Base-by-base conservation (phyloP, 2,329 filamentous ascomycete species). In the Sporothrix luriei region DNA sequence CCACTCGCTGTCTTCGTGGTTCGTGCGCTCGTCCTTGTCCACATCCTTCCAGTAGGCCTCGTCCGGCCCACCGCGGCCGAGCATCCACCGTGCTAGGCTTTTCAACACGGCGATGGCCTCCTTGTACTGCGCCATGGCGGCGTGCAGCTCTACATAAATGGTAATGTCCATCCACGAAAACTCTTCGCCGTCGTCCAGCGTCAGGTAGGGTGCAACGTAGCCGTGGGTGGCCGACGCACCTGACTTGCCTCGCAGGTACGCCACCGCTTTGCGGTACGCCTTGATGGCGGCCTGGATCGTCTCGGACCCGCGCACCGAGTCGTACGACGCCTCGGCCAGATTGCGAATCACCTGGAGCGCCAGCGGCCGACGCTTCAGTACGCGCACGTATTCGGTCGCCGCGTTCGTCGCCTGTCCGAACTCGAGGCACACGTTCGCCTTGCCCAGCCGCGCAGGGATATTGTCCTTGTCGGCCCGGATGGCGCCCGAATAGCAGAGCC, bases 1-100 rank as follows among this genome's bases (percentile, higher is more conserved):
- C 88, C 93, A 99, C 79, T 99, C 95, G 69, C 93, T 86, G 77
- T 97, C 93, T 76, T 97, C 92, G 5, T 87, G 83, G 40, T 59
- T 29, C 2, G 57, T 62, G 38, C 21, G 10, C 2, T 48, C 93
- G 4, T 86, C 82, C 43, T 85, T 82, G 73, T 85, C 84, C 10
- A 84, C 77, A 70, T 96, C 90, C 16, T 38, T 46, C 95, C 95
- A 99, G 75, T 88, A 92, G 0, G 76, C 78, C 77, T 99, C 94
- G 4, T 85, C 82, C 48, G 84, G 82, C 1, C 65, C 69, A 13
- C 72, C 73, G 64, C 95, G 88, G 10, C 92, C 91, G 51, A 97
- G 83, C 68, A 97, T 83, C 93, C 93, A 97, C 69, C 96, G 85
- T 26, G 91, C 87, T 19, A 97, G 79, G 2, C 83, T 83, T 77